phyloP scores from a whole-genome alignment of 2,329 filamentous ascomycete species.

The Arthrobotrys pseudoclavata region DNA sequence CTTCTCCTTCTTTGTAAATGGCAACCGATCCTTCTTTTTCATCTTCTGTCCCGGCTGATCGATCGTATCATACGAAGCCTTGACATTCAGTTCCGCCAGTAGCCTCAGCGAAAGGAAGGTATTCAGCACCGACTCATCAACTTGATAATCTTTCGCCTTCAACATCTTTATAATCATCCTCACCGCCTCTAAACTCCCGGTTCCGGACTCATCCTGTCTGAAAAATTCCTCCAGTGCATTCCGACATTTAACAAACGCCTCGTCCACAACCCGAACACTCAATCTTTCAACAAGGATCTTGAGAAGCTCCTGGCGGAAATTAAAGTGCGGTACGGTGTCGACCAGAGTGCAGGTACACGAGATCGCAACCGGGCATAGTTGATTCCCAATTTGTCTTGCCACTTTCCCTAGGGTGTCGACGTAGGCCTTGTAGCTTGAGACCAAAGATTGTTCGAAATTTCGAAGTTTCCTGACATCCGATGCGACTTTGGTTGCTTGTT shows the following conservation, averaged over 20 bases:
- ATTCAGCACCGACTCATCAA: conserved; percentile 87
- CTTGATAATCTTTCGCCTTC: conserved; percentile 83
- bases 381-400: conserved; percentile 69
- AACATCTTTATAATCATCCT: conserved; percentile 93
- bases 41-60: conserved; percentile 71
- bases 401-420: conserved; percentile 80
- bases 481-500: conserved; percentile 82
- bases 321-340: conserved; percentile 91
- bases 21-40: conserved; percentile 67
- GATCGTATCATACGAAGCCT: conserved; percentile 82
- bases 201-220: conserved; percentile 87
- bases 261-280: conserved; percentile 78
- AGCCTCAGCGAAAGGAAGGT: conserved; percentile 90
- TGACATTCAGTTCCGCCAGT: conserved; percentile 86
- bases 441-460: conserved; percentile 86
- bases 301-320: conserved; percentile 88
- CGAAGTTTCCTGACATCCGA: conserved; percentile 89
- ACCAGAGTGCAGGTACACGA: conserved; percentile 87
- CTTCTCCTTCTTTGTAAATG: conserved; percentile 81
- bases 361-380: conserved; percentile 74
- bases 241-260: conserved; percentile 81
- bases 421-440: conserved; percentile 87
- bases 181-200: conserved; percentile 87
- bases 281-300: conserved; percentile 89
- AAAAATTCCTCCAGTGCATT: conserved; percentile 86